Evolutionary conservation across 2,329 filamentous ascomycete species (phyloP), one percentile per base, ranked within the genome.

Genomic region (Fusarium veterinarium): DNA sequence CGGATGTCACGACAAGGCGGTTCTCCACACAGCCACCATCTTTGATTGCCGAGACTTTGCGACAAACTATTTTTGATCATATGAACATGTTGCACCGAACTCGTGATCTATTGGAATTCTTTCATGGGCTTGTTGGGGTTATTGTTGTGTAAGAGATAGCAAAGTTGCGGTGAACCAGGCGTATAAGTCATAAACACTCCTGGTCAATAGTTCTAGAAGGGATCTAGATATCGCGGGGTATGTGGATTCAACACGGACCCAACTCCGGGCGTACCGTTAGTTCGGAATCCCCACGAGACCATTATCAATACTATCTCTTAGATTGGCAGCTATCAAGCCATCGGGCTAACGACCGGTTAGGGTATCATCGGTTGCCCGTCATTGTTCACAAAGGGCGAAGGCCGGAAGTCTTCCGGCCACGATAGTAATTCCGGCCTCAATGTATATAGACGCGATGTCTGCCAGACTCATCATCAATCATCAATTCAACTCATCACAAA

Each of bases 1-100:
- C 70, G 70, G 71, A 71, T 73, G 70, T 73, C 70, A 59, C 16
- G 66, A 73, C 62, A 73, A 71, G 70, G 70, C 70, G 70, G 56
- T 57, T 57, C 70, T 51, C 70, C 70, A 73, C 70, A 45, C 70
- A 25, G n/a, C 70, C 61, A 61, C 49, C 28, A 53, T 6, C 17
- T 14, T 28, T 40, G 25, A n/a, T 48, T 64, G 55, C 64, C 59
- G 49, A 60, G 49, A 55, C 28, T 30, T 12, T 20, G 17, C 9
- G 14, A n/a, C 28, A 46, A 48, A 23, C 23, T 49, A 51, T 31
- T 33, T 30, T 31, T 48, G 69, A 62, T 65, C 67, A 71, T 44
- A 60, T 66, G 66, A 58, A 17, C 46, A 30, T 46, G 6, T 14
- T 9, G 10, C 6, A 41, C 58, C 53, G 59, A 23, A 28, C 48